Evolutionary conservation across 768 basidiomycete species (phyloP).

Genomic region (Termitomyces sp.): DNA sequence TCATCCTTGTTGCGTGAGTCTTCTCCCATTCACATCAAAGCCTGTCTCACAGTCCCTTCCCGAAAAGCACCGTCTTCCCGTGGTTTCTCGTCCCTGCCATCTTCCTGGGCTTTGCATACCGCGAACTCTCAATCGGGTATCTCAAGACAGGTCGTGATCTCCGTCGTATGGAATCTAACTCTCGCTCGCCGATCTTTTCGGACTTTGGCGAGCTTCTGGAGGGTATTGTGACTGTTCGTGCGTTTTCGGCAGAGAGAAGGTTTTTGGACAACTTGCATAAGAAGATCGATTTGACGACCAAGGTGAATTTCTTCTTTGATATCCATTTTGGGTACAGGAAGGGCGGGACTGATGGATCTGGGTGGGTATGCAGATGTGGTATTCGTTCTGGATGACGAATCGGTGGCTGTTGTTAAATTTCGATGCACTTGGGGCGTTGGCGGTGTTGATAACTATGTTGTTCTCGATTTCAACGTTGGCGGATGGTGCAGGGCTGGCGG

Average conservation of each 20-base stretch:
- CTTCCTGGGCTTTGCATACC: constrained; percentile 71
- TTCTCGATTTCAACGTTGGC: constrained; percentile 62
- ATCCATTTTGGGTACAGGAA: not conserved
- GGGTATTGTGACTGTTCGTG: constrained; percentile 89
- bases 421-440: constrained; percentile 68
- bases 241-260: constrained; percentile 75
- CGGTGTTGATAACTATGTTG: constrained; percentile 70
- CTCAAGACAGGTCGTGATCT: constrained; percentile 79
- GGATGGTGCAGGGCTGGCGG: constrained; percentile 56
- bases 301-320: constrained; percentile 32
- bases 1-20: constrained; percentile 64
- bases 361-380: constrained; percentile 57
- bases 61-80: constrained; percentile 63
- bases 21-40: not conserved
- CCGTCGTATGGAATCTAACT: constrained; percentile 87
- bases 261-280: constrained; percentile 72
- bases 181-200: constrained; percentile 78
- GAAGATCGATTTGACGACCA: constrained; percentile 75
- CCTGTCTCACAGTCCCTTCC: not conserved
- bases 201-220: constrained; percentile 80
- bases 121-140: constrained; percentile 63
- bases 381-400: constrained; percentile 86
- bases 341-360: not conserved
- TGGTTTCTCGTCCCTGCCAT: constrained; percentile 74
- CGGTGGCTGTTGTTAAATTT: constrained; percentile 83